Conservation (phyloP, 495 filamentous ascomycete species). For the Trichoderma virens region DNA sequence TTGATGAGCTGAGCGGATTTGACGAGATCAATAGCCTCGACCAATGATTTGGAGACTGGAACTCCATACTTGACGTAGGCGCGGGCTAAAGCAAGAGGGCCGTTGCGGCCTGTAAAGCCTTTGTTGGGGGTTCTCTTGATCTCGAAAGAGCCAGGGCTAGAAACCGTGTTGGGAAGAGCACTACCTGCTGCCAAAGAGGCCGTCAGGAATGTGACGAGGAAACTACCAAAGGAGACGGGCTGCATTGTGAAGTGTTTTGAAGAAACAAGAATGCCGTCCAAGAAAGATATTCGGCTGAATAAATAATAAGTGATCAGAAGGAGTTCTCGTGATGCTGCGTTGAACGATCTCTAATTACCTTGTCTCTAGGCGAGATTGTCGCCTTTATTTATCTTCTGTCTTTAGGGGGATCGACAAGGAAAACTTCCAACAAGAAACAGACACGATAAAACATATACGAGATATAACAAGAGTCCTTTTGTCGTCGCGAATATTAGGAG, state of each 20-base stretch:
- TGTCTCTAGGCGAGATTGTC: not conserved
- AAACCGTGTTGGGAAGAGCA: not conserved
- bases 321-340: not conserved
- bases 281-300: not conserved
- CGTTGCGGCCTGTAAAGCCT: constrained; percentile 21
- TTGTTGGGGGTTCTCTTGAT: constrained; percentile 23
- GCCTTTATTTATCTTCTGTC: not conserved
- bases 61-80: constrained; percentile 26
- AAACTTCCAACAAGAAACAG: not conserved
- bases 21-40: constrained; percentile 19
- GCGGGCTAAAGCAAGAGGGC: constrained; percentile 23
- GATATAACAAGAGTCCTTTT: not conserved
- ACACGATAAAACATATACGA: not conserved
- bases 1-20: not conserved
- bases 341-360: not conserved
- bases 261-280: not conserved
- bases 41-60: constrained; percentile 20
- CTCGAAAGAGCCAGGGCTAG: constrained; percentile 17
- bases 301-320: not conserved
- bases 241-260: not conserved
- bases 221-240: not conserved
- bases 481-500: not conserved
- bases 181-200: constrained; percentile 3
- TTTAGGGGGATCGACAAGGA: not conserved
- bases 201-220: constrained; percentile 4